Conservation (phyloP, 164 flowering plant species). For the Brasenia schreberi region DNA sequence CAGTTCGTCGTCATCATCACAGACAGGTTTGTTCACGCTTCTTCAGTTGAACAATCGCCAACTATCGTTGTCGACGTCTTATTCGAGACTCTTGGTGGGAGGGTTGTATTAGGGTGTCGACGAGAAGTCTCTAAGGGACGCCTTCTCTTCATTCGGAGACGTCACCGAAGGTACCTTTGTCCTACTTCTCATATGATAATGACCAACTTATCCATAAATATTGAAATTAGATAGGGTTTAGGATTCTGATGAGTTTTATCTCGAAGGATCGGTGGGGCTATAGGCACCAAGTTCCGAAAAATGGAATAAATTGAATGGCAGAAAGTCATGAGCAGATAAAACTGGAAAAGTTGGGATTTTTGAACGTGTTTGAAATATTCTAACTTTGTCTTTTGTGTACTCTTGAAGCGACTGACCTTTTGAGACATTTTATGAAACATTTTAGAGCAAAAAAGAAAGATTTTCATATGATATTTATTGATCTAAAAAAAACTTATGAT, state of each 20-base stretch:
- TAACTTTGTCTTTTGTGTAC: too few relatives aligned
- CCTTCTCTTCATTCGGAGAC: conserved; percentile 74
- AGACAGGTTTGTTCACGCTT: neutral
- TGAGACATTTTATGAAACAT: too few relatives aligned
- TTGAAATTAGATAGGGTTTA: too few relatives aligned
- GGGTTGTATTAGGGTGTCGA: conserved; percentile 84
- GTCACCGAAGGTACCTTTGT: conserved; percentile 61
- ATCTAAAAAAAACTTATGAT: too few relatives aligned
- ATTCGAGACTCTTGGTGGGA: conserved; percentile 61
- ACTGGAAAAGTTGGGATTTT: neutral
- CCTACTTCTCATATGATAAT: neutral
- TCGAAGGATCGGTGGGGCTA: too few relatives aligned
- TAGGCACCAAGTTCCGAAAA: neutral
- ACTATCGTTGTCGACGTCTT: conserved; percentile 19
- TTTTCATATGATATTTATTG: too few relatives aligned
- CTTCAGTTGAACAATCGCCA: conserved; percentile 1
- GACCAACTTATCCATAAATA: neutral
- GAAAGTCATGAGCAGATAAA: neutral
- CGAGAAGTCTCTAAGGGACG: conserved; percentile 66
- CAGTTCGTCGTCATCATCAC: neutral
- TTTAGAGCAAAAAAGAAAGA: too few relatives aligned
- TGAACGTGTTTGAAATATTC: too few relatives aligned
- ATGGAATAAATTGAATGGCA: neutral
- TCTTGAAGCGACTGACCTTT: too few relatives aligned
- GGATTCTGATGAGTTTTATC: too few relatives aligned